Evolutionary conservation across 2,329 filamentous ascomycete species (phyloP).

Genomic region (Aulographum hederae): DNA sequence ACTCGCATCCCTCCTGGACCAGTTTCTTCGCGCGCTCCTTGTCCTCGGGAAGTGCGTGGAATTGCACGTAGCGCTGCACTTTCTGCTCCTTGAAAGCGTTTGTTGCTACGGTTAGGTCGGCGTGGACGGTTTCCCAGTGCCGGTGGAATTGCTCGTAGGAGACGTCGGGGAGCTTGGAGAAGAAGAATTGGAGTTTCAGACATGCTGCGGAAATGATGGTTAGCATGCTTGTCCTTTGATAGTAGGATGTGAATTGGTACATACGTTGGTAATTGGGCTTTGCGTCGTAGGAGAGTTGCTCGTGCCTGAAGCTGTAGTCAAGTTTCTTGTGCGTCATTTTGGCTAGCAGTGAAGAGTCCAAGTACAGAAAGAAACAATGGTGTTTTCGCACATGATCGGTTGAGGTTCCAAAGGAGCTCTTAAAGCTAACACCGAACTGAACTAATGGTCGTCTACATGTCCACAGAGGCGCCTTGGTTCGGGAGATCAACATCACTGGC

Average conservation of each 20-base stretch:
- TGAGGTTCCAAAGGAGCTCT: no score
- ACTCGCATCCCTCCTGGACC: slow-evolving; percentile 11
- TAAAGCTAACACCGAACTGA: no score
- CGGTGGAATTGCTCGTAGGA: slow-evolving; percentile 14
- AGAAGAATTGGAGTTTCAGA: slow-evolving; percentile 14
- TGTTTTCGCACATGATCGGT: no score
- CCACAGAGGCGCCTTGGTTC: no score
- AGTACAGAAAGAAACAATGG: background rate
- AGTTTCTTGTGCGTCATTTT: slow-evolving; percentile 9
- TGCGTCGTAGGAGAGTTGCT: slow-evolving; percentile 11
- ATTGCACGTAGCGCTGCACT: slow-evolving; percentile 12
- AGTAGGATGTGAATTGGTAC: no score
- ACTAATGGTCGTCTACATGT: no score
- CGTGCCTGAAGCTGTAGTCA: slow-evolving; percentile 11
- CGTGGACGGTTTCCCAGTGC: slow-evolving; percentile 15
- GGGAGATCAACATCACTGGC: no score
- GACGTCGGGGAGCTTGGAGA: slow-evolving; percentile 14
- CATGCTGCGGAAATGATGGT: slow-evolving; percentile 11
- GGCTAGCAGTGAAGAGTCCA: no score
- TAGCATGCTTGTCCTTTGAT: no score
- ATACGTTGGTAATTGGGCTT: slow-evolving; percentile 14
- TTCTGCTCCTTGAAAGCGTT: slow-evolving; percentile 12
- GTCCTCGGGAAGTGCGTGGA: slow-evolving; percentile 10
- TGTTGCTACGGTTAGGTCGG: slow-evolving; percentile 13
- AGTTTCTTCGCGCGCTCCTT: slow-evolving; percentile 9